phyloP scores from a whole-genome alignment of 2,329 filamentous ascomycete genomes.

The Ophiostoma himal-ulmi region DNA sequence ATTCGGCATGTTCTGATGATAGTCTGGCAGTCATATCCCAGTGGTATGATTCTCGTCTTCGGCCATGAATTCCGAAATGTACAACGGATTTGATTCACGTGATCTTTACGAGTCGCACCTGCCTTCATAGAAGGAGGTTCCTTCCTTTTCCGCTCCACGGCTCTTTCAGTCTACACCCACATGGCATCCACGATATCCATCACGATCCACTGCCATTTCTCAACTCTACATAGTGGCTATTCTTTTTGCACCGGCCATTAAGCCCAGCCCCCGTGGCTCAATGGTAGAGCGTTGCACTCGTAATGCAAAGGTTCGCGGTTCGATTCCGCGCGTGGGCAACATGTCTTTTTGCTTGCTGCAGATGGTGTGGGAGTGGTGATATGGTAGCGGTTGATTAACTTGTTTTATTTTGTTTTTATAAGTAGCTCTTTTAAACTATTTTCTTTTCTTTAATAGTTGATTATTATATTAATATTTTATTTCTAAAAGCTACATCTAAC shows the following conservation, averaged over 20 bases:
- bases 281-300: conserved; percentile 14
- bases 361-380: background rate
- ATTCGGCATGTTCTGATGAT: background rate
- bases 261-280: conserved; percentile 9
- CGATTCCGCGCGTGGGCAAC: conserved; percentile 7
- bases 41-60: background rate
- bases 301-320: conserved; percentile 13
- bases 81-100: background rate
- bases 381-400: no score
- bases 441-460: background rate
- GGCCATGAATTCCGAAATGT: background rate
- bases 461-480: background rate
- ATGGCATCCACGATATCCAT: conserved; percentile 2
- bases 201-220: background rate
- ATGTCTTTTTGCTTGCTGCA: background rate
- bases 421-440: background rate
- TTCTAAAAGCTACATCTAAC: background rate
- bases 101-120: background rate
- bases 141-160: background rate
- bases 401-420: background rate
- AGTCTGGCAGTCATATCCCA: background rate
- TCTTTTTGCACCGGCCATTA: background rate
- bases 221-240: conserved; percentile 1
- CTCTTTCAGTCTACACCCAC: background rate
- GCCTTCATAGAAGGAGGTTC: background rate